Evolutionary conservation across 1,284 basidiomycete genomes (phyloP).

Genomic region (Cutaneotrichosporon cyanovorans): DNA sequence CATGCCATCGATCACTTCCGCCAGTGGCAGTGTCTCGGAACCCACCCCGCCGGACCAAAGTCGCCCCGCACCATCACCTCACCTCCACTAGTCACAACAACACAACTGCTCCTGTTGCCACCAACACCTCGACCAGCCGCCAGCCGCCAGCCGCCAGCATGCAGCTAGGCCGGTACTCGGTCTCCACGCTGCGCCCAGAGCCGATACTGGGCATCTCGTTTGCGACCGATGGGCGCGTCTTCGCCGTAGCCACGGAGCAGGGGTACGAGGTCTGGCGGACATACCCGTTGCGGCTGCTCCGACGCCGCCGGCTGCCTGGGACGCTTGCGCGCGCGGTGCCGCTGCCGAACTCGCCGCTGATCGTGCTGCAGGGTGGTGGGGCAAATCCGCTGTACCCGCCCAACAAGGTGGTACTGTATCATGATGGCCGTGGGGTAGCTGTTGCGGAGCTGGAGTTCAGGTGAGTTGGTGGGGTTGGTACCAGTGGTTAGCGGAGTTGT

Average conservation of each 20-base stretch:
- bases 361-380: conserved; percentile 85
- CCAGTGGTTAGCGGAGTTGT: no score
- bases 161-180: conserved; percentile 82
- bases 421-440: conserved; percentile 64
- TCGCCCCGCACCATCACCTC: no score
- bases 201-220: conserved; percentile 70
- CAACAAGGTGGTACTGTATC: conserved; percentile 89
- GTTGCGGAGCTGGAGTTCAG: conserved; percentile 83
- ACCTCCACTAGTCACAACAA: no score
- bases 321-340: conserved; percentile 71
- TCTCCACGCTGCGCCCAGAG: conserved; percentile 70
- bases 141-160: conserved; percentile 46
- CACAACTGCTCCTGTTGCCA: no score
- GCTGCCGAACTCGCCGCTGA: conserved; percentile 70
- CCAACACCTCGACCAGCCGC: background rate
- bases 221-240: conserved; percentile 63
- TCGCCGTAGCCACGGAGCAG: conserved; percentile 69
- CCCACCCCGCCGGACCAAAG: no score
- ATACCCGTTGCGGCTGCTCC: conserved; percentile 67
- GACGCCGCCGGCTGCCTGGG: conserved; percentile 58
- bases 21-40: no score
- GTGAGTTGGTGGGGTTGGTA: conserved; percentile 25
- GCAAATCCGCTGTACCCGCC: conserved; percentile 83
- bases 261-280: conserved; percentile 82
- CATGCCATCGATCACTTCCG: no score